Evolutionary conservation across 2,329 filamentous ascomycete genomes (phyloP), one percentile per base, ranked within the genome.

Genomic region (Calonectria honghensis): DNA sequence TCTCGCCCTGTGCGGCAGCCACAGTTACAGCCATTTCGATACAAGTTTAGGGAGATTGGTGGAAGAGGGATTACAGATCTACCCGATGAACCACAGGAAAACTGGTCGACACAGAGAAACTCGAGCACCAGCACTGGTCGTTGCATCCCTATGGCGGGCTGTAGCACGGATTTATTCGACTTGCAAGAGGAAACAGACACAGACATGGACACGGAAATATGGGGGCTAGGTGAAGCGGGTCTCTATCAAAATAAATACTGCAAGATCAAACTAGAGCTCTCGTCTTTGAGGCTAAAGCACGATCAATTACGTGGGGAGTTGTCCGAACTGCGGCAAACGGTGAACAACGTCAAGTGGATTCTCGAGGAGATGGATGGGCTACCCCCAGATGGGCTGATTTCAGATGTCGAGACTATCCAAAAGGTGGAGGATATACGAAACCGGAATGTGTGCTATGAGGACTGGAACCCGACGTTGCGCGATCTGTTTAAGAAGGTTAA

Each of bases 31-130:
- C 39, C 39, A 45, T 57, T 18, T 29, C 50, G 20, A 9, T 45
- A 69, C 24, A 52, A 37, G 13, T 57, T 73, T 35, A 32, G 29
- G 32, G 63, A 97, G 9, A 18, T 20, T 29, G 64, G 14, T 10
- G 51, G 54, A 10, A 51, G 64, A 24, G 63, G 52, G 9, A 20
- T 68, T 20, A 32, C 6, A 35, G 41, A 68, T 50, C 39, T 45
- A 3, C 16, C 32, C 24, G 32, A 35, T 11, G 70, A 52, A 32
- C 51, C 41, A 14, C 39, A 72, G 9, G 61, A 72, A 35, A 37
- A 41, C 31, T 59, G 70, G 63, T 67, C 63, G 7, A 67, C 70
- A 10, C 18, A 41, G 31, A 50, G 41, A 9, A 72, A 29, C 13
- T 45, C 57, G 32, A 41, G 39, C n/a, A 32, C 69, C 69, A 51